phyloP scores from a whole-genome alignment of 257 asterid genomes.

The Forsythia suspensa region DNA sequence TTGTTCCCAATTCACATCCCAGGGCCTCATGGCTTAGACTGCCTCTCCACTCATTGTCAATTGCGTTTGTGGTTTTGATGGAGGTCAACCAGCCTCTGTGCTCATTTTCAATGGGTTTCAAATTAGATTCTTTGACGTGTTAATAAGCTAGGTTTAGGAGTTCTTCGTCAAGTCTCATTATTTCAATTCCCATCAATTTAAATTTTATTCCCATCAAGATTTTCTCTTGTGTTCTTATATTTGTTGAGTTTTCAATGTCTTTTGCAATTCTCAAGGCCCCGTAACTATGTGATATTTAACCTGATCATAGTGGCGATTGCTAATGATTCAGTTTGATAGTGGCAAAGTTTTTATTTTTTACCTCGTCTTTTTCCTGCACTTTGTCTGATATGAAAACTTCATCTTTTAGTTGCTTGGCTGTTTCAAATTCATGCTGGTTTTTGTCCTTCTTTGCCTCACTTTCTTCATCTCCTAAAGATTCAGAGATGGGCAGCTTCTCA shows the following conservation, averaged over 20 bases:
- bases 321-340: constrained; percentile 5
- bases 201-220: neutral
- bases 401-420: constrained; percentile 18
- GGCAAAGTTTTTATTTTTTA: constrained; percentile 20
- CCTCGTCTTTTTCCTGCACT: constrained; percentile 35
- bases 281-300: constrained; percentile 14
- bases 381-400: constrained; percentile 29
- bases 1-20: too few relatives aligned
- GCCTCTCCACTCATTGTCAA: neutral
- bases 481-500: constrained; percentile 17
- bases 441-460: constrained; percentile 22
- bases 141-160: neutral
- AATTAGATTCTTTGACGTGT: neutral
- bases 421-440: neutral
- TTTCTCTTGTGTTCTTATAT: neutral
- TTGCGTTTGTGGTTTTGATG: neutral
- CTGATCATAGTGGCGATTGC: constrained; percentile 22
- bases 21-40: too few relatives aligned
- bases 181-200: neutral
- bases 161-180: neutral
- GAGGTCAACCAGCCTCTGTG: neutral
- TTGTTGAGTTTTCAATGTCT: constrained; percentile 10
- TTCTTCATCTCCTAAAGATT: constrained; percentile 23
- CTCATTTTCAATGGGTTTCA: neutral
- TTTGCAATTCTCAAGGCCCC: constrained; percentile 16